A percentile compares a stretch with the other conserved stretches of the same genome.
phyloP scores from a whole-genome alignment of 2,329 filamentous ascomycete species.

The Calonectria pseudoreteaudii region DNA sequence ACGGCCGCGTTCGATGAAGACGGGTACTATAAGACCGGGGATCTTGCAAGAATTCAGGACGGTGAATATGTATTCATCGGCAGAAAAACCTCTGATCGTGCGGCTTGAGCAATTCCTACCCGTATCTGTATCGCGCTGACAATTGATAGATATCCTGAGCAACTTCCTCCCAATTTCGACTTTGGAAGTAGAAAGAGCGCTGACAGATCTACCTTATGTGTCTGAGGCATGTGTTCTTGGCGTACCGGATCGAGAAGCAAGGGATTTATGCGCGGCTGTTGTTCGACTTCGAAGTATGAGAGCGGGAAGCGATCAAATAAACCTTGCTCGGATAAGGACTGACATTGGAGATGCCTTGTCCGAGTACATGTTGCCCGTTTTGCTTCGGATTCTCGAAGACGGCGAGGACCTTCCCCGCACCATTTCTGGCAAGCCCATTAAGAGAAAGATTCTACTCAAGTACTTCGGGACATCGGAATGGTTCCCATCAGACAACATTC shows the following conservation, averaged over 20 bases:
- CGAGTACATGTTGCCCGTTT: conserved; percentile 28
- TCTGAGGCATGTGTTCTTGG: conserved; percentile 34
- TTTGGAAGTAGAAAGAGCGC: conserved; percentile 29
- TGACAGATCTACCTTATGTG: conserved; percentile 34
- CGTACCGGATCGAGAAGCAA: conserved; percentile 34
- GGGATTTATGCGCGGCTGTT: conserved; percentile 35
- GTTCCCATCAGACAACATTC: not conserved
- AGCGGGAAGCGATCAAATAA: not conserved
- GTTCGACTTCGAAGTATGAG: conserved; percentile 18
- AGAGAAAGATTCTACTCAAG: not conserved
- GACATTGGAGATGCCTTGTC: conserved; percentile 28
- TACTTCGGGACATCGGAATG: not conserved
- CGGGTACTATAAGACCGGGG: conserved; percentile 93
- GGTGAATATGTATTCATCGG: conserved; percentile 36
- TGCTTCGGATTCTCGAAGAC: conserved; percentile 27
- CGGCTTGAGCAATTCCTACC: not conserved
- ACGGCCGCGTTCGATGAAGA: conserved; percentile 80
- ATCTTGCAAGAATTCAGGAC: conserved; percentile 77
- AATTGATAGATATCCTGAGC: conserved; percentile 26
- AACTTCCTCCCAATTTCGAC: conserved; percentile 25
- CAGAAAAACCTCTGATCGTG: conserved; percentile 32
- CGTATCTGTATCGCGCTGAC: not conserved
- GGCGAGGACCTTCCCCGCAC: not conserved
- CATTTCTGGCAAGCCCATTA: not conserved
- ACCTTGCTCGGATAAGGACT: conserved; percentile 21